These are phyloP conservation scores for Cajanus cajan DNA, from an alignment of 306 rosid species.

Conservation along the genomic window DNA sequence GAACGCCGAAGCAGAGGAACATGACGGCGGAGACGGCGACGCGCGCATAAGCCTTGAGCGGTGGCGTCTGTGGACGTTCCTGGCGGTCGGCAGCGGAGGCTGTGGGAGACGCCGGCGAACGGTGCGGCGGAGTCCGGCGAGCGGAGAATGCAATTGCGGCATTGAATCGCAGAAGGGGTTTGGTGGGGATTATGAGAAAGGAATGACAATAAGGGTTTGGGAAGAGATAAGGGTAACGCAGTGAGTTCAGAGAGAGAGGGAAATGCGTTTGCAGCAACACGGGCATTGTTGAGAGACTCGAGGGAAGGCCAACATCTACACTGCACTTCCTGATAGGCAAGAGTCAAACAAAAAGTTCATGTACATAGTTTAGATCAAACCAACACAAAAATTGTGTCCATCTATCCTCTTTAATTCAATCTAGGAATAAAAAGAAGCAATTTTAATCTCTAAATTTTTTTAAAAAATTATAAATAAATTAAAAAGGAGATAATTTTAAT, in stretches of 20 bases:
- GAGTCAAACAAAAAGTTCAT: too few relatives aligned
- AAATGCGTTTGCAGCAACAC: background rate
- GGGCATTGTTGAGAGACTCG: constrained; percentile 7
- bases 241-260: constrained; percentile 14
- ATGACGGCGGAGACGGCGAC: constrained; percentile 51
- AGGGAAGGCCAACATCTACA: too few relatives aligned
- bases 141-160: background rate
- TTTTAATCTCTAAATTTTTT: too few relatives aligned
- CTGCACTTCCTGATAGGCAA: too few relatives aligned
- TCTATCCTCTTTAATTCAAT: too few relatives aligned
- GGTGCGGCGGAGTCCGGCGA: background rate
- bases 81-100: background rate
- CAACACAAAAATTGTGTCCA: too few relatives aligned
- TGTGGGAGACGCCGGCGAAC: background rate
- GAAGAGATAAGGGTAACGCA: background rate
- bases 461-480: too few relatives aligned
- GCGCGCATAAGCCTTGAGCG: constrained; percentile 28
- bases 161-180: background rate
- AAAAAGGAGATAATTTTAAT: too few relatives aligned
- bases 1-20: constrained; percentile 55
- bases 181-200: constrained; percentile 21
- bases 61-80: background rate
- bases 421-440: too few relatives aligned
- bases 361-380: too few relatives aligned
- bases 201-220: background rate